These are phyloP conservation scores for Rhizopogon vinicolor DNA, from an alignment of 768 basidiomycete species.

Conservation along the genomic window DNA sequence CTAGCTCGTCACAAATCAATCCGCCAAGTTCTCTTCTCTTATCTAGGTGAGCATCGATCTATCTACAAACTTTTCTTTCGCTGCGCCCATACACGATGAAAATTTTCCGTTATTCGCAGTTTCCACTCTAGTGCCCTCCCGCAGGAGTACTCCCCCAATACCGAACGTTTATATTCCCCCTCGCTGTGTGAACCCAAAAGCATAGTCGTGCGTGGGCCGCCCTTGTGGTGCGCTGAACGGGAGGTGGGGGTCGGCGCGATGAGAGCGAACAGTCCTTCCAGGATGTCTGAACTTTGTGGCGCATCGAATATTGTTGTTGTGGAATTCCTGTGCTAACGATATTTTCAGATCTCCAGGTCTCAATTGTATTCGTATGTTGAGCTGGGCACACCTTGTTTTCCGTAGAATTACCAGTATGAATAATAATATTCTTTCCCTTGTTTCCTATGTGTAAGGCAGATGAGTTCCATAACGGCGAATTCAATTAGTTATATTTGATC, in stretches of 20 bases:
- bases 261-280: slow-evolving; percentile 73
- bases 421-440: not conserved
- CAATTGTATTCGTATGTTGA: slow-evolving; percentile 31
- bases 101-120: slow-evolving; percentile 76
- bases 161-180: slow-evolving; percentile 71
- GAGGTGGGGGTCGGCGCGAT: slow-evolving; percentile 70
- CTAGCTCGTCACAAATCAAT: not conserved
- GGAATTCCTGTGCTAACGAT: slow-evolving; percentile 1
- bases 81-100: slow-evolving; percentile 44
- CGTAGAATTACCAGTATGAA: not conserved
- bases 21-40: not conserved
- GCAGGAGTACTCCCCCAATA: slow-evolving; percentile 68
- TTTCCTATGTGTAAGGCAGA: not conserved
- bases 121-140: slow-evolving; percentile 74
- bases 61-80: slow-evolving; percentile 4
- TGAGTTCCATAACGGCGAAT: no score
- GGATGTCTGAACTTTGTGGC: slow-evolving; percentile 71
- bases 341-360: slow-evolving; percentile 5
- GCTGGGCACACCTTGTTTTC: slow-evolving; percentile 25
- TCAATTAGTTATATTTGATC: no score
- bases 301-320: slow-evolving; percentile 11
- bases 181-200: slow-evolving; percentile 68
- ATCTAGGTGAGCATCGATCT: slow-evolving; percentile 19
- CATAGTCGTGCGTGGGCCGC: slow-evolving; percentile 62
- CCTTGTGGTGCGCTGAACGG: slow-evolving; percentile 62